Evolutionary conservation across 768 basidiomycete species (phyloP), one percentile per base, ranked within the genome.

Genomic region (Boletus vinaceobasis): DNA sequence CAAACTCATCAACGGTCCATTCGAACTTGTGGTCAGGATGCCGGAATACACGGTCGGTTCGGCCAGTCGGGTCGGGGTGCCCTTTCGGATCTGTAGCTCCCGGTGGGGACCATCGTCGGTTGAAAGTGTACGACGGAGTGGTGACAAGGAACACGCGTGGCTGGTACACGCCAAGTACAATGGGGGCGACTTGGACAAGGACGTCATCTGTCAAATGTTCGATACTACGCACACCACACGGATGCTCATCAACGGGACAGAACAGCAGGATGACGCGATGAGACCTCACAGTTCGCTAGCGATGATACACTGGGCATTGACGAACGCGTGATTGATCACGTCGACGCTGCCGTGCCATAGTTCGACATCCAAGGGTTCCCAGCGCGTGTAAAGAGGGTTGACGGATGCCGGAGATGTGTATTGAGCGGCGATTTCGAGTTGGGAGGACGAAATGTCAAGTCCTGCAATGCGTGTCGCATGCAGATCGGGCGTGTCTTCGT

Each of bases 11-110:
- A 0, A 71, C 65, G 0, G 90, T 93, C 88, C 89, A 95, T 68
- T 96, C 93, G 58, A 94, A 92, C 61, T 93, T 88, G 70, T 96
- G 93, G 60, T 94, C 93, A 23, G 71, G 55, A 65, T 95, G 90
- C 21, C 93, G 78, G 73, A 93, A 94, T 29, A 88, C 69, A 1
- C 92, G 81, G 44, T 79, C 65, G 0, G 90, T 93, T 17, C 88
- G 81, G 14, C 77, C 74, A 0, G 91, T 93, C 3, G 93, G 91
- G 69, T 95, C 93, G 0, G 69, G 75, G 65, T 69, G 84, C 1
- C 88, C 91, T 23, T 70, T 64, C 14, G 79, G 61, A 17, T 75
- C 66, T 5, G 72, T 71, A 0, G 71, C 67, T 36, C 72, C 75
- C 0, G 87, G 88, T 1, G 81, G 67, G 0, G 83, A 79, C 74